Conservation (phyloP, 1,284 basidiomycete species). For the Exsudoporus floridanus region DNA sequence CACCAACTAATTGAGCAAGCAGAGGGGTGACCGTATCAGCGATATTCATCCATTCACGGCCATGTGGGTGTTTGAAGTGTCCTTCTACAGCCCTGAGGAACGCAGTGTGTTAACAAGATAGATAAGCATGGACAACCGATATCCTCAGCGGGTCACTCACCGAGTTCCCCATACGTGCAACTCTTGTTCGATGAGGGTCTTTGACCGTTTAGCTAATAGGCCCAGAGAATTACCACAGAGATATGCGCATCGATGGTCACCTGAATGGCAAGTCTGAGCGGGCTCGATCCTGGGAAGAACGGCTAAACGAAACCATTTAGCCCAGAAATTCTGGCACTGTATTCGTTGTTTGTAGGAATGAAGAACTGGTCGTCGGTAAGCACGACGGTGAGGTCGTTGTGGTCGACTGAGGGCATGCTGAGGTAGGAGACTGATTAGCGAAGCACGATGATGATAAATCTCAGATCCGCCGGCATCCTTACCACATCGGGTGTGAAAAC, state of each 20-base stretch:
- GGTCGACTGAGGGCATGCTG: constrained; percentile 15
- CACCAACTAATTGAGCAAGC: constrained; percentile 84
- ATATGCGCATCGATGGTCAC: constrained; percentile 69
- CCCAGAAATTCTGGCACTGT: constrained; percentile 48
- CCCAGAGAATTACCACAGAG: constrained; percentile 97
- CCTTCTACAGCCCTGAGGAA: constrained; percentile 78
- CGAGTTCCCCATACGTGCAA: constrained; percentile 82
- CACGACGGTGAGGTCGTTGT: constrained; percentile 31
- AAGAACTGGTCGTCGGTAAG: constrained; percentile 56
- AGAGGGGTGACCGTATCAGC: constrained; percentile 72
- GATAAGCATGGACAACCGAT: constrained; percentile 7
- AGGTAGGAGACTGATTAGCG: neutral
- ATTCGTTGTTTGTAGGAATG: constrained; percentile 58
- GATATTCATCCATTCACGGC: constrained; percentile 82
- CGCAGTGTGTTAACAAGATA: constrained; percentile 1
- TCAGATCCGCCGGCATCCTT: constrained; percentile 20
- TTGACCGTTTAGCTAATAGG: constrained; percentile 73
- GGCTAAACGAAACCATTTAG: constrained; percentile 34
- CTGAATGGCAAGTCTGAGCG: constrained; percentile 32
- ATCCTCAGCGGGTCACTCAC: constrained; percentile 43
- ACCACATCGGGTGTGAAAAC: constrained; percentile 15
- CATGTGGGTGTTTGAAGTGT: constrained; percentile 87
- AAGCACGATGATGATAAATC: constrained; percentile 8
- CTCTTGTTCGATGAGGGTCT: constrained; percentile 79
- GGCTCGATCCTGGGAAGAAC: neutral